Conservation (phyloP, 75 land plant genomes). For the Gnetum montanum region DNA sequence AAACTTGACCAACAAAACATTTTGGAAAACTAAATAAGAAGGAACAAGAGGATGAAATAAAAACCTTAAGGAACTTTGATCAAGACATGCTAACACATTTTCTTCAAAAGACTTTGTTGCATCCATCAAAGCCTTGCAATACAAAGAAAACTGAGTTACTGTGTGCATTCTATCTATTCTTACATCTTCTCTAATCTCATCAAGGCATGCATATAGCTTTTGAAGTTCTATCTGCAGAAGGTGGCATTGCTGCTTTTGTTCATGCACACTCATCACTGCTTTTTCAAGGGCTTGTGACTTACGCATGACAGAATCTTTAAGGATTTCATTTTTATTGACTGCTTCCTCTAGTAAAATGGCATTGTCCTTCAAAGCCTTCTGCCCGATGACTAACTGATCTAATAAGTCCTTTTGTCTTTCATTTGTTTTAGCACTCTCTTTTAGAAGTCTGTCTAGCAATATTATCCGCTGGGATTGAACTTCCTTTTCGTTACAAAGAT, state of each 20-base stretch:
- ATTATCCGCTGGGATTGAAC: background rate
- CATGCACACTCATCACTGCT: no score
- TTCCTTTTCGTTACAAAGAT: background rate
- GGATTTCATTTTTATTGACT: background rate
- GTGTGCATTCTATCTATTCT: background rate
- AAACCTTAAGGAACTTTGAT: no score
- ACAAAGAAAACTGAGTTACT: background rate
- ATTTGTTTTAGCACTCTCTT: background rate
- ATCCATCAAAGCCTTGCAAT: no score
- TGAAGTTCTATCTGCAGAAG: background rate
- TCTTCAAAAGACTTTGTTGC: no score
- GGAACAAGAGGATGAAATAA: no score
- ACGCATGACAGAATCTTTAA: no score
- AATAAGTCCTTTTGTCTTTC: background rate
- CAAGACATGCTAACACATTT: no score
- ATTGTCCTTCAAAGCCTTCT: background rate
- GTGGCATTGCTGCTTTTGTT: no score
- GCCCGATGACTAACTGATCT: background rate
- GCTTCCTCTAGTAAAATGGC: constrained; percentile 2
- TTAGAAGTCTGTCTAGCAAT: background rate
- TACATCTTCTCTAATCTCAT: background rate
- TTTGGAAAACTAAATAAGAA: no score
- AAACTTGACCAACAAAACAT: no score
- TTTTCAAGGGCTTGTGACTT: no score
- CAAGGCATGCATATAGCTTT: no score